Evolutionary conservation across 495 filamentous ascomycete species (phyloP).

Genomic region (Mytilinidion resinicola): DNA sequence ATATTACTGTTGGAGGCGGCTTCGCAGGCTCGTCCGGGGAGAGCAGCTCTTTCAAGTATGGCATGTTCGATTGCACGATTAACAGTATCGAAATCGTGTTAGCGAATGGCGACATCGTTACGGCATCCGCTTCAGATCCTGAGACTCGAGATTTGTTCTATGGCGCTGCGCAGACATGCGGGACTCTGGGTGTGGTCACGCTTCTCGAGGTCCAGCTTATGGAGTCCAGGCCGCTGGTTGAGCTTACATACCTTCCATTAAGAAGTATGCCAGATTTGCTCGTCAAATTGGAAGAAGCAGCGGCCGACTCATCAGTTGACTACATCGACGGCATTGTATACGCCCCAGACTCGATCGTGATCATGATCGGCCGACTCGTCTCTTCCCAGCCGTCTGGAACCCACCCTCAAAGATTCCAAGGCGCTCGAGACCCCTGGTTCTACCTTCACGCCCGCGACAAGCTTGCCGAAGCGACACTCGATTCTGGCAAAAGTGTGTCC

Average conservation of each 20-base stretch:
- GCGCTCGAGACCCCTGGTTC: constrained; percentile 51
- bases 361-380: constrained; percentile 46
- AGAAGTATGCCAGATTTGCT: constrained; percentile 28
- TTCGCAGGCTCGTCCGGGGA: constrained; percentile 56
- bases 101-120: constrained; percentile 47
- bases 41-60: constrained; percentile 50
- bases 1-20: constrained; percentile 58
- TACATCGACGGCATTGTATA: constrained; percentile 44
- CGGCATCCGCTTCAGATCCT: constrained; percentile 21
- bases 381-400: constrained; percentile 11
- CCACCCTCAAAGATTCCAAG: constrained; percentile 35
- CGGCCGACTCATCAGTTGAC: constrained; percentile 33
- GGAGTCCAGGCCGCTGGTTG: constrained; percentile 46
- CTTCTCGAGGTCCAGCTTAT: constrained; percentile 49
- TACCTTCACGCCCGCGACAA: constrained; percentile 43
- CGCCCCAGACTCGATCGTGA: constrained; percentile 42
- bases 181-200: constrained; percentile 51
- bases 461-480: constrained; percentile 13
- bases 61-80: constrained; percentile 53
- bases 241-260: constrained; percentile 49
- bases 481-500: constrained; percentile 13
- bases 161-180: constrained; percentile 50
- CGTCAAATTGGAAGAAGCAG: constrained; percentile 32
- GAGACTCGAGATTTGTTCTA: constrained; percentile 46
- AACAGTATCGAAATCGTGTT: constrained; percentile 53